Base-by-base conservation (phyloP, 169 alveolate species). In the Plasmodium coatneyi region DNA sequence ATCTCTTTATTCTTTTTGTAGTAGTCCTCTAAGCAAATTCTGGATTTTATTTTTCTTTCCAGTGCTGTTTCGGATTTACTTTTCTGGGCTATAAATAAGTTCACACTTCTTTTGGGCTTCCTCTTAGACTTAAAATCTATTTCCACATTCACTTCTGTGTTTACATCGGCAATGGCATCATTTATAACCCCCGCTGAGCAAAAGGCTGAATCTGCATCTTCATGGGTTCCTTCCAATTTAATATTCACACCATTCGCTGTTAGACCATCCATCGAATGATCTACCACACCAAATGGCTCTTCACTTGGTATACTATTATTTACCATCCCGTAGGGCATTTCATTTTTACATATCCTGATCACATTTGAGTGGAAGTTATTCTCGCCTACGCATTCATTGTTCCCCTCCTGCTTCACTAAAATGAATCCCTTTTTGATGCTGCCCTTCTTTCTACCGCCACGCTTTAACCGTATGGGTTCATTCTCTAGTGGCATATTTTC, bases 1-100 rank as follows among this genome's bases (percentile, higher is more conserved):
- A 86, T 54, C 71, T 86, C 93, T 30, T 86, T 86, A 54, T 78
- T 72, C 41, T 56, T 74, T 34, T 86, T 86, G 46, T 74, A 86
- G 46, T 74, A 86, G 32, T 86, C 93, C 70, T 86, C 87, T 19
- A 86, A 70, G 49, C 86, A 52, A 7, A 86, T 86, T 86, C 74
- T 86, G 74, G 80, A 39, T 54, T 78, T 32, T n/a, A 86, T n/a
- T 76, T 86, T 86, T 76, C 76, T 86, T 52, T 86, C 93, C 14
- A 46, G 25, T 19, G 80, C 32, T 25, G 74, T 76, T 86, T 86
- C 86, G 16, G 36, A 34, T 76, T 76, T 86, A 25, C 25, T 78
- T 56, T 86, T 86, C 22, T 19, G 79, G 34, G 46, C 80, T 46
- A 41, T 60, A 32, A 25, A 83, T 83, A 83, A 9, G 41, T 86